Percentiles rank a stretch among this genome's conserved stretches.
Conservation (phyloP, 176 grass and related monocot genomes). For the barley (Hordeum vulgare) region MorexV3_pseudomolecules_assembly NC_058523.1:187846471-187846970, state of each 20-base stretch:
- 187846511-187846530: background rate
- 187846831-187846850: background rate
- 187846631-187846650: background rate
- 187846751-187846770: background rate
- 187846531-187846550: background rate
- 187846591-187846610: background rate
- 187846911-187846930: background rate
- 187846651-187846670: background rate
- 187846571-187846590: background rate
- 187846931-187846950: background rate
- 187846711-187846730: background rate
- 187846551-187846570: background rate
- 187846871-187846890: background rate
- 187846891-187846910: background rate
- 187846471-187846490: background rate
- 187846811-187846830: background rate
- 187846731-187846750: background rate
- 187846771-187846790: background rate
- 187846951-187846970: background rate
- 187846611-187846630: background rate
- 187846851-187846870: background rate
- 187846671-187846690: background rate
- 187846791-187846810: constrained; percentile 8
- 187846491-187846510: background rate
- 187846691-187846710: background rate